phyloP scores from a whole-genome alignment of 1,139 yeast genomes.

The Nadsonia commutata region DNA sequence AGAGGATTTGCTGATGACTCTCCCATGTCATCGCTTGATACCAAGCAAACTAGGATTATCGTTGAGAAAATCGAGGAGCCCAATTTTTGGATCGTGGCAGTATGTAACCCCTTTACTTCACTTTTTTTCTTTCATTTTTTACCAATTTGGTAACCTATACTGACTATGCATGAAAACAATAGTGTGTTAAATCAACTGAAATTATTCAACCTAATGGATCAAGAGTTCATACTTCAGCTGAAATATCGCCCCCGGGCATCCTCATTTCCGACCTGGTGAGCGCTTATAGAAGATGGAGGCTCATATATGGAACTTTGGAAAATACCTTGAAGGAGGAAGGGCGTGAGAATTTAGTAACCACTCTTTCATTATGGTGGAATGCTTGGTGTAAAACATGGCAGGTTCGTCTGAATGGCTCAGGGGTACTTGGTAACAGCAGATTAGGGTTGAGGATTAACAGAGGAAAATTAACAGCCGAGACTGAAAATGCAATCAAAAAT shows the following conservation, averaged over 20 bases:
- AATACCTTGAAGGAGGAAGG: slow-evolving; percentile 6
- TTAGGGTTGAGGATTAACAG: slow-evolving; percentile 10
- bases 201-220: background rate
- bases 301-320: slow-evolving; percentile 16
- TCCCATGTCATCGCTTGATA: slow-evolving; percentile 17
- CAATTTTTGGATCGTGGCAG: slow-evolving; percentile 19
- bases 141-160: too few relatives aligned
- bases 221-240: background rate
- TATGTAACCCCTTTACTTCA: too few relatives aligned
- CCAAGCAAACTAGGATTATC: slow-evolving; percentile 15
- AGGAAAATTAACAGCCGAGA: slow-evolving; percentile 13
- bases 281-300: slow-evolving; percentile 18
- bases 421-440: slow-evolving; percentile 12
- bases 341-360: slow-evolving; percentile 10
- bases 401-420: slow-evolving; percentile 12
- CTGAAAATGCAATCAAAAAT: slow-evolving; percentile 14
- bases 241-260: slow-evolving; percentile 13
- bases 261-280: slow-evolving; percentile 13
- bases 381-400: slow-evolving; percentile 18
- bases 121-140: too few relatives aligned
- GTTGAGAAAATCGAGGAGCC: slow-evolving; percentile 15
- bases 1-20: slow-evolving; percentile 16
- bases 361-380: slow-evolving; percentile 17
- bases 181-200: background rate
- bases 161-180: background rate